A percentile compares a stretch with the other conserved stretches of the same genome.
Evolutionary conservation across 73 alveolate genomes (phyloP).

Genomic region (Tetrahymena malaccensis): DNA sequence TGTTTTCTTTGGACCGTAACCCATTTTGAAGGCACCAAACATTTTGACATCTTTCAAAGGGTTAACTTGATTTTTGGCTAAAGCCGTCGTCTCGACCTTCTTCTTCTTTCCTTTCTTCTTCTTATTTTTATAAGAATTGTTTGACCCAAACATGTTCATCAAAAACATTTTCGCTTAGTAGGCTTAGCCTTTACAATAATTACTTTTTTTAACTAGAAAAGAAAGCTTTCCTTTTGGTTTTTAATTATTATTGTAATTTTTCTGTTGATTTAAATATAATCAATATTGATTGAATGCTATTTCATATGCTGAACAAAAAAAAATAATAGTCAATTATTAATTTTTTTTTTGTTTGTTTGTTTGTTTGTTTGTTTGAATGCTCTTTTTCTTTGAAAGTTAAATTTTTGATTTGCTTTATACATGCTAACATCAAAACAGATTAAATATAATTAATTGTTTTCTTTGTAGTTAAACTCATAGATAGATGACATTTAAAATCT

Average conservation of each 20-base stretch:
- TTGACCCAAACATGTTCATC: conserved; percentile 34
- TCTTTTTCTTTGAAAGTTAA: not conserved
- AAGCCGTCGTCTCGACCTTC: conserved; percentile 5
- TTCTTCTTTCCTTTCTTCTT: conserved; percentile 34
- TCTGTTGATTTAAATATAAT: not conserved
- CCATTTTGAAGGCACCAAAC: conserved; percentile 34
- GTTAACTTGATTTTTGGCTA: conserved; percentile 4
- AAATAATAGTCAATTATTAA: too few species aligned
- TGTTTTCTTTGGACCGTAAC: conserved; percentile 42
- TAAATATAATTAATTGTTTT: too few species aligned
- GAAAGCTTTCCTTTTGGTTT: not conserved
- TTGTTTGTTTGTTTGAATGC: too few species aligned
- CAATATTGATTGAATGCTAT: not conserved
- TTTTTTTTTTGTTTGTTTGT: too few species aligned
- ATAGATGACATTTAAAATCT: not conserved
- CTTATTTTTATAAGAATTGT: conserved; percentile 15
- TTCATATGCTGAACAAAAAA: not conserved
- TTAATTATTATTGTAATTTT: not conserved
- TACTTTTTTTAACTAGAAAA: not conserved
- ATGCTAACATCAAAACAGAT: not conserved
- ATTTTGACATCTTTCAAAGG: conserved; percentile 35
- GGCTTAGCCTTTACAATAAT: not conserved
- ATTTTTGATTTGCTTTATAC: not conserved
- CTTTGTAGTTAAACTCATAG: not conserved
- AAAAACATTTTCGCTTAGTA: conserved; percentile 20